phyloP scores from a whole-genome alignment of 1,284 basidiomycete genomes.

The Tilletia indica region DNA sequence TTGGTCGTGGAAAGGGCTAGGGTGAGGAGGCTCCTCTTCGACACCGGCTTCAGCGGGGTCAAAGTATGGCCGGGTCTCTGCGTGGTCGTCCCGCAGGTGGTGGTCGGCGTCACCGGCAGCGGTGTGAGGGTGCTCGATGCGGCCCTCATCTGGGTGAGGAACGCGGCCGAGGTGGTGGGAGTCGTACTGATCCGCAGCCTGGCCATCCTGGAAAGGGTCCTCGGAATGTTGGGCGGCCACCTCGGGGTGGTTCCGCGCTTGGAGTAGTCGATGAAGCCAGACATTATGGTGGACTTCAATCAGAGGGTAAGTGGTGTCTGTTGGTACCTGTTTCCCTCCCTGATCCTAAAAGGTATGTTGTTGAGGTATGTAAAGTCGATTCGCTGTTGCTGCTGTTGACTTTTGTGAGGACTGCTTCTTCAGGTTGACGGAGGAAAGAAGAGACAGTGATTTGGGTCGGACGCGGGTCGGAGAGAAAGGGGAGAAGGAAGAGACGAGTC shows the following conservation, averaged over 20 bases:
- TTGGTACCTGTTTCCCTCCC: not conserved
- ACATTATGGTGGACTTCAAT: constrained; percentile 7
- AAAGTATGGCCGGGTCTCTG: constrained; percentile 15
- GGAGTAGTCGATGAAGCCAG: constrained; percentile 19
- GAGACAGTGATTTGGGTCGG: not conserved
- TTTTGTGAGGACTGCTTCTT: not conserved
- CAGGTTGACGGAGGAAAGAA: not conserved
- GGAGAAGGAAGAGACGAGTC: not conserved
- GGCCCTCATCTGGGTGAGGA: constrained; percentile 11
- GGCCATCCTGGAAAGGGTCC: constrained; percentile 17
- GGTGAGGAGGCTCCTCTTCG: constrained; percentile 12
- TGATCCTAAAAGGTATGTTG: not conserved
- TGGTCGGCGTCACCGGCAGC: constrained; percentile 14
- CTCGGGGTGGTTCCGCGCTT: constrained; percentile 17
- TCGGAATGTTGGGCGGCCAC: constrained; percentile 17
- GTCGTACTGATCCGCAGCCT: constrained; percentile 4
- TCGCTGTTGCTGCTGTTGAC: not conserved
- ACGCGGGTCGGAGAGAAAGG: not conserved
- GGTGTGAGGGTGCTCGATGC: constrained; percentile 18
- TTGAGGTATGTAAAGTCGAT: not conserved
- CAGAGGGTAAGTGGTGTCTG: not conserved
- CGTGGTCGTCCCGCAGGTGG: constrained; percentile 5
- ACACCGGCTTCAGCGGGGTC: constrained; percentile 7
- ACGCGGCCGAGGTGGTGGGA: constrained; percentile 16
- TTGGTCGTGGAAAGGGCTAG: constrained; percentile 48